Evolutionary conservation across 2,329 filamentous ascomycete genomes (phyloP), one percentile per base, ranked within the genome.

Genomic region (Aureobasidium sp.): DNA sequence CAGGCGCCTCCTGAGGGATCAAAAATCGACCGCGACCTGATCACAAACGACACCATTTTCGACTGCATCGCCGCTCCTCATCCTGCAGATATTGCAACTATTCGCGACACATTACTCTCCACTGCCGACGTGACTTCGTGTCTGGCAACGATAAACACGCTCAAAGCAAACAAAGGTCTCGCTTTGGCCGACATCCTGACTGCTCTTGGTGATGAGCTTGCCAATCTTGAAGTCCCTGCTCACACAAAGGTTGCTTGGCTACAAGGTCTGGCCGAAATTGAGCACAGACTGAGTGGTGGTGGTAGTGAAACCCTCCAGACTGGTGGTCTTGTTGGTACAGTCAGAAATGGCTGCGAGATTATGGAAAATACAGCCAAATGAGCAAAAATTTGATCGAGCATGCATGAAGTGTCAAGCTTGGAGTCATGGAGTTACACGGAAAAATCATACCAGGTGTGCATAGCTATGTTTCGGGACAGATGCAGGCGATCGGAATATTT

Each of bases 31-130:
- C 79, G 89, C 35, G 91, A 97, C 56, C 80, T 88, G 60, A 95
- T 96, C 60, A 95, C 87, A 30, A 86, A 95, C 66, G 89, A 88
- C 17, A 85, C 83, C 6, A 97, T 98, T 64, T 98, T 96, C 76
- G 90, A 90, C 70, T 98, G 93, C 70, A 95, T 98, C 65, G 93
- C 93, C 7, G 91, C 91, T 1, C 93, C 93, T 3, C 90, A 94
- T 60, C 93, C 93, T 0, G 82, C 85, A 21, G 91, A 95, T 62
- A 89, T 97, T 64, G 79, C 81, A 59, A 82, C 86, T 61, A 97
- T 98, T 51, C 77, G 90, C 60, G 79, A 85, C 59, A 95, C 89
- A 0, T 77, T 98, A 27, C 79, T 97, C 24, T 83, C 80, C 52
- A 96, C 88, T 2, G 80, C 83, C 51, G 91, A 98, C 65, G 87